Base-by-base conservation (phyloP, 345 rosid species). In the Euphorbia pulcherrima region DNA sequence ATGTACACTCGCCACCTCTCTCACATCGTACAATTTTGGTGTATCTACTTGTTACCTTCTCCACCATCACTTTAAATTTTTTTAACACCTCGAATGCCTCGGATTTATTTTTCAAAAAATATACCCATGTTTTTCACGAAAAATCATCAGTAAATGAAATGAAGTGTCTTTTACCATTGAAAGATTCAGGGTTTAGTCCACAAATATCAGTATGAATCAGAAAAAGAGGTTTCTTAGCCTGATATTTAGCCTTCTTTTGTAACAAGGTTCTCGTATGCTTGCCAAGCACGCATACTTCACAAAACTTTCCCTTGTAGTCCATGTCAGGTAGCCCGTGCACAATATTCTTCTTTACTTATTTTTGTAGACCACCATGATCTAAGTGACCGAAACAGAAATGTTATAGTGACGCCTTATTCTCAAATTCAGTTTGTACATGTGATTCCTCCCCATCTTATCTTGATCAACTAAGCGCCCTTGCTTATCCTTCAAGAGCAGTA, bases 1-100 rank as follows among this genome's bases (percentile, higher is more conserved):
- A 67, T 5, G 62, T 67, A 35, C 21, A 3, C 55, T 64, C 70
- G 23, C 71, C 61, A 55, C 63, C 60, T 52, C 46, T 55, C 30
- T 67, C 61, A 23, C 6, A 10, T 29, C 40, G 33, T 8, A 50
- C 13, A 9, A 48, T 3, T 62, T 62, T 62, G 66, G 37, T 30
- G 47, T 30, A 8, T 54, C 59, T 54, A 44, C 48, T 4, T 48
- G 13, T 48, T 8, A 48, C 4, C n/a, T n/a, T n/a, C n/a, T n/a
- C n/a, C n/a, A n/a, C n/a, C n/a, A n/a, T n/a, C n/a, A n/a, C n/a
- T n/a, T n/a, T n/a, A n/a, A n/a, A n/a, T n/a, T n/a, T n/a, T n/a
- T n/a, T n/a, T n/a, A n/a, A n/a, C n/a, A n/a, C n/a, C n/a, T n/a
- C n/a, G n/a, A n/a, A n/a, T n/a, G n/a, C n/a, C n/a, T n/a, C n/a